Evolutionary conservation across 768 basidiomycete species (phyloP), one percentile per base, ranked within the genome.

Genomic region (Crepidotus variabilis): DNA sequence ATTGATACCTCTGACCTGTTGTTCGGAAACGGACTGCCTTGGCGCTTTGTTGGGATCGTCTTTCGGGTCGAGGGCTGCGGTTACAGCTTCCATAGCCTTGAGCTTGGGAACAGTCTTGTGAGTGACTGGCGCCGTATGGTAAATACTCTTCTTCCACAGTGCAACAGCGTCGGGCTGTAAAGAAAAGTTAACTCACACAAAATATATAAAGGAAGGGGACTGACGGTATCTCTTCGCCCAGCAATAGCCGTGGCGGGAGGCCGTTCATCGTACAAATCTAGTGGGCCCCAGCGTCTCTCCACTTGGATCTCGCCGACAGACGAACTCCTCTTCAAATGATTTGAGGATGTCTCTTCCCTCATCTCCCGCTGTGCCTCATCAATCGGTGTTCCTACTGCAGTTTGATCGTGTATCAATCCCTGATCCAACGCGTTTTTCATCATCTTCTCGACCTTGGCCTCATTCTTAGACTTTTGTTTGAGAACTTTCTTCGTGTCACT

Each of bases 211-310:
- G 5, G 8, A 28, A 13, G 61, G 80, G 52, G 54, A 80, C 85
- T 28, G 28, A 28, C 28, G 8, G 87, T 90, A 61, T 93, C 88
- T 46, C 81, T 72, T 43, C 90, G 74, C 10, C 79, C 83, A 7
- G 85, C 88, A 54, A 92, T 88, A 2, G 87, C 86, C 35, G 78
- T 83, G 2, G 87, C 80, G 8, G 90, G 88, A 0, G 89, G 90
- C 2, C 67, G 71, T 71, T 94, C 91, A 5, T 80, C 81, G 13
- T 79, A 79, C 23, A 91, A 66, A 64, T 85, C 83, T 28, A 85
- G 65, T 1, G 83, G 83, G 0, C 82, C 82, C 79, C 76, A 79
- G 23, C 80, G 67, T 32, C 77, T 67, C 33, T 77, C 74, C 16
- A 60, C 56, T 59, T 78, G 74, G 34, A 77, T 77, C 11, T 62